Evolutionary conservation across 352 stramenopile species (phyloP), one percentile per base, ranked within the genome.

Genomic region (Phytophthora cactorum): DNA sequence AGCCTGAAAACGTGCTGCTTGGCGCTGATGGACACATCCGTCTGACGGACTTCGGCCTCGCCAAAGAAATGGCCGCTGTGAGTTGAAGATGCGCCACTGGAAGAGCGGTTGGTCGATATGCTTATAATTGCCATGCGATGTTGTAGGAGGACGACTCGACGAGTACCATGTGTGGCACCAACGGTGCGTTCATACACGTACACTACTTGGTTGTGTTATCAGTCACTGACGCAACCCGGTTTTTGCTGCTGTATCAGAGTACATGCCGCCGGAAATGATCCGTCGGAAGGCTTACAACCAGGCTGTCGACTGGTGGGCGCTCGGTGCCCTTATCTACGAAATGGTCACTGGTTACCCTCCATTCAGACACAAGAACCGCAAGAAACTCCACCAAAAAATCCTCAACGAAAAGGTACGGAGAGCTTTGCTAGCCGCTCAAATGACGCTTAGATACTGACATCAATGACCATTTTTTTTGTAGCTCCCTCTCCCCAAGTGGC

Each of bases 241-340:
- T 59, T 54, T 44, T 63, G 14, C 17, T 47, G 31, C 34, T 53
- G 31, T 49, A 45, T 46, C 54, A 93, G 85, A 96, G 63, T 96
- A 96, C 60, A 96, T 96, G 86, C 82, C 88, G 12, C 88, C 88
- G 6, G 86, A 96, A 67, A 94, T 94, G 86, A 92, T 96, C 59
- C 84, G 85, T 47, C 79, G 84, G 49, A 91, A 92, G 56, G 78
- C 85, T 14, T 95, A 95, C 74, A 92, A 91, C 60, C 79, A 93
- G 36, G 84, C 86, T n/a, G 86, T 92, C n/a, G 88, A 96, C 56
- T 96, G 86, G 83, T 96, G 88, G 88, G 86, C 86, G 0, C 77
- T 96, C 6, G 88, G 86, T 17, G 84, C 83, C 9, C 80, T 96
- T 49, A 92, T 96, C 59, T 93, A 89, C 64, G 88, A 96, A 59